Evolutionary conservation across 148 eudicot species (phyloP), one percentile per base, ranked within the genome.

Genomic region (Beta vulgaris): DNA sequence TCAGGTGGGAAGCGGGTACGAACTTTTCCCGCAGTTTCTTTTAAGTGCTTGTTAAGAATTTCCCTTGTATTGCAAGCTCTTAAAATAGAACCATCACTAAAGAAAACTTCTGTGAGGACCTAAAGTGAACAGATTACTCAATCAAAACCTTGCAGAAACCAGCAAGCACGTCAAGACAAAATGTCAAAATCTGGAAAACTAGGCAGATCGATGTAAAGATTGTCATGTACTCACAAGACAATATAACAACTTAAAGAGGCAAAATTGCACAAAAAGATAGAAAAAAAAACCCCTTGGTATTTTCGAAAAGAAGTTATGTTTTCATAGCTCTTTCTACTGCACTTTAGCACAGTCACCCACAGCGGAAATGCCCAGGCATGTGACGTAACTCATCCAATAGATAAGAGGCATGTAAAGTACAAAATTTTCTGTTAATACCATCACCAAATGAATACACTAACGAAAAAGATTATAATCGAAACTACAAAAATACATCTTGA

Each of bases 1-100:
- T 95, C 99, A 32, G 98, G 99, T 44, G 98, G 98, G 78, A 95
- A 95, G 49, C 99, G 97, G 49, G 99, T 95, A 55, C 72, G 62
- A 77, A 95, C 94, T 87, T 92, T 92, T 64, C 97, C 97, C 37
- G 91, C 93, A 1, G 94, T 91, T 62, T 60, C 80, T 76, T 87
- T 88, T 72, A 92, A 82, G 85, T 95, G 99, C 58, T 91, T 87
- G n/a, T 85, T 88, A 69, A 95, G 92, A 44, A 82, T 69, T 74
- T 86, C 91, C 81, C 84, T 91, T 31, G 89, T 81, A 82, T 95
- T 95, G 84, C 93, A 90, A 76, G 96, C 84, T 84, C 97, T 89
- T 44, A 92, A 85, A 78, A 90, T 84, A 77, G 83, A 81, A 26
- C 93, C 76, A 73, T 95, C 89, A 46, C 98, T 95, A 79, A 88